Conservation (phyloP, 345 rosid species). For the Draba incana region DNA sequence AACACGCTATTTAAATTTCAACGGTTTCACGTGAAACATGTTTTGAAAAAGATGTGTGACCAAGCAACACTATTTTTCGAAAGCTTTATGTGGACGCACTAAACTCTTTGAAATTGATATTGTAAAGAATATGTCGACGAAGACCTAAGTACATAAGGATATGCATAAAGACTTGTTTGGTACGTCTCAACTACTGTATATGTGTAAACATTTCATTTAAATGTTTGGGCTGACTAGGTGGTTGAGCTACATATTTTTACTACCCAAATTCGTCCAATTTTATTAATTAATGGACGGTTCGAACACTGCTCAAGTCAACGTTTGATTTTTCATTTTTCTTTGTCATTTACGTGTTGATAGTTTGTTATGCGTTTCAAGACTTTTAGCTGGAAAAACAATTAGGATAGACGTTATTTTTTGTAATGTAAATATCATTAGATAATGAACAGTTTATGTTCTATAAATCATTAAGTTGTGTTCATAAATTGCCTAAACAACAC, state of each 20-base stretch:
- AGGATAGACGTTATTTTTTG: too few relatives aligned
- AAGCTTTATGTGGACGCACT: neutral
- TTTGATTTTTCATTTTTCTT: too few relatives aligned
- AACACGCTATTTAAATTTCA: constrained; percentile 12
- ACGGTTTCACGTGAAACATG: constrained; percentile 26
- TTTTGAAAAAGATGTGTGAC: neutral
- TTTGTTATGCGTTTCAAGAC: too few relatives aligned
- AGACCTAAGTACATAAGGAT: neutral
- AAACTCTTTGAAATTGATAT: neutral
- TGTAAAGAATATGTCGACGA: neutral
- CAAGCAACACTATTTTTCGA: neutral
- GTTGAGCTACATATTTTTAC: constrained; percentile 3
- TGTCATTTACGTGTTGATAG: too few relatives aligned
- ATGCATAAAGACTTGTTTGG: neutral
- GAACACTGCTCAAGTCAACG: constrained; percentile 4
- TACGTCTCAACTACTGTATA: neutral
- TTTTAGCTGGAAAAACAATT: too few relatives aligned
- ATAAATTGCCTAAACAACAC: too few relatives aligned
- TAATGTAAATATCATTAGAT: too few relatives aligned
- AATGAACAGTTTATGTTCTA: too few relatives aligned
- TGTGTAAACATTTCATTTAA: neutral
- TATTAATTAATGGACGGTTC: constrained; percentile 1
- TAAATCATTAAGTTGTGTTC: too few relatives aligned
- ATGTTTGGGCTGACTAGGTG: constrained; percentile 6
- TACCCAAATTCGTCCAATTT: neutral